Percentiles rank a stretch among this genome's conserved stretches.
These are phyloP conservation scores for Pythium sukuiense DNA, from an alignment of 352 stramenopile genomes.

Conservation along the genomic window DNA sequence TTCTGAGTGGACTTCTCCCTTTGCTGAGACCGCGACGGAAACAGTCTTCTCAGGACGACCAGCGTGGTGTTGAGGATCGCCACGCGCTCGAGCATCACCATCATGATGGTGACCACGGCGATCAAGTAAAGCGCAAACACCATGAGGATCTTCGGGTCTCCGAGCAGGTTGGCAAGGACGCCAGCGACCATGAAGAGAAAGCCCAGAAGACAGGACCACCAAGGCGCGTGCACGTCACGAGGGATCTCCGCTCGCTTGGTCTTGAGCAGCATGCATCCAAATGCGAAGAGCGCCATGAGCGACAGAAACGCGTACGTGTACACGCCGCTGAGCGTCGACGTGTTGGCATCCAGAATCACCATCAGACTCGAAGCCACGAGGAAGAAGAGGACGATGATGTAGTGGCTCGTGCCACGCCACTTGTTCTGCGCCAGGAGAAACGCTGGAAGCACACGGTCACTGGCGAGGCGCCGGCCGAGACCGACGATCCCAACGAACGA, in stretches of 20 bases:
- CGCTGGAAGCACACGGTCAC: slow-evolving; percentile 83
- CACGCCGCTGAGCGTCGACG: slow-evolving; percentile 90
- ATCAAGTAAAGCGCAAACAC: slow-evolving; percentile 91
- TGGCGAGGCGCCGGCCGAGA: slow-evolving; percentile 90
- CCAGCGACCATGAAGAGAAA: slow-evolving; percentile 29
- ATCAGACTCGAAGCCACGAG: slow-evolving; percentile 87
- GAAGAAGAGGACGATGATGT: slow-evolving; percentile 92
- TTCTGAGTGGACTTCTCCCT: background rate
- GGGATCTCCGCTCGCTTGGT: slow-evolving; percentile 92
- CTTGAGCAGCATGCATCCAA: slow-evolving; percentile 94
- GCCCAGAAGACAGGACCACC: slow-evolving; percentile 84
- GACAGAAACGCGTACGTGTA: slow-evolving; percentile 96
- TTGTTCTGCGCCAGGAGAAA: slow-evolving; percentile 84
- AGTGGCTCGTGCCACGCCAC: slow-evolving; percentile 88
- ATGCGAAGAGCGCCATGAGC: slow-evolving; percentile 93
- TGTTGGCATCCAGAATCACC: slow-evolving; percentile 89
- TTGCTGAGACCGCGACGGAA: background rate
- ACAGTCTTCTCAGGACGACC: background rate
- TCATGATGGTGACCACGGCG: slow-evolving; percentile 75
- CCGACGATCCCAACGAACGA: slow-evolving; percentile 93
- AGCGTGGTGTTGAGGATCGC: background rate
- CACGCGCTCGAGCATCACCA: slow-evolving; percentile 84
- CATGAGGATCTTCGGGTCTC: slow-evolving; percentile 83
- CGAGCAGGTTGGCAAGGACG: slow-evolving; percentile 82
- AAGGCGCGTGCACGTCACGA: slow-evolving; percentile 83